phyloP scores from a whole-genome alignment of 2,329 filamentous ascomycete species.

The Fusarium clavum region DNA sequence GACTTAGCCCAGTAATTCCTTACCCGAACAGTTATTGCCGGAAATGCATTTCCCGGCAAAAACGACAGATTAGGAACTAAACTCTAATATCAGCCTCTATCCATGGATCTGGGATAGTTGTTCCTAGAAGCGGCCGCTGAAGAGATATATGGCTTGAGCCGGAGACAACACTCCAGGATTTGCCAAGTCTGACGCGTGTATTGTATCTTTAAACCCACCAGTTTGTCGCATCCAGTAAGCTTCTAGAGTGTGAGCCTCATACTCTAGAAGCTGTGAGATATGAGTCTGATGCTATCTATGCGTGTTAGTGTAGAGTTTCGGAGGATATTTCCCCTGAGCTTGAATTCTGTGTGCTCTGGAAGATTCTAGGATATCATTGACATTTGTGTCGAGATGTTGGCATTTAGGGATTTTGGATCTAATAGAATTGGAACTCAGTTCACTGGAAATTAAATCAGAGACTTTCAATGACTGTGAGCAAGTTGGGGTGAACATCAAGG shows the following conservation, averaged over 20 bases:
- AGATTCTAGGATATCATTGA: too few relatives aligned
- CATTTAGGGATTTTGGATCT: too few relatives aligned
- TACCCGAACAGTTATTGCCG: background rate
- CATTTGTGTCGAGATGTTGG: too few relatives aligned
- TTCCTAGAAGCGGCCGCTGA: background rate
- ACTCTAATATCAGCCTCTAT: background rate
- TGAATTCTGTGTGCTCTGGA: background rate
- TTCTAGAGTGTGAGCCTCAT: background rate
- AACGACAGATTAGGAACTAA: background rate
- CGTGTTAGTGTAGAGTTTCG: background rate
- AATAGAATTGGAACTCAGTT: too few relatives aligned
- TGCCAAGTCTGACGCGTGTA: background rate
- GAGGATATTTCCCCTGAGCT: background rate
- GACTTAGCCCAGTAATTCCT: too few relatives aligned
- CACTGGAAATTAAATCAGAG: too few relatives aligned
- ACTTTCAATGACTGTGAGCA: too few relatives aligned
- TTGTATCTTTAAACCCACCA: too few relatives aligned
- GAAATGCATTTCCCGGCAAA: background rate
- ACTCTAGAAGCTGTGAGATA: too few relatives aligned
- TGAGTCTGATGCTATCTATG: background rate
- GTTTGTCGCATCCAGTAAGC: background rate
- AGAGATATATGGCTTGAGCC: background rate
- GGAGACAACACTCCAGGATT: background rate
- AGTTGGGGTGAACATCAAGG: fast-evolving
- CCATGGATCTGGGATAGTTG: background rate